Base-by-base conservation (phyloP, 768 basidiomycete genomes). In the Tulasnella sp. region DNA sequence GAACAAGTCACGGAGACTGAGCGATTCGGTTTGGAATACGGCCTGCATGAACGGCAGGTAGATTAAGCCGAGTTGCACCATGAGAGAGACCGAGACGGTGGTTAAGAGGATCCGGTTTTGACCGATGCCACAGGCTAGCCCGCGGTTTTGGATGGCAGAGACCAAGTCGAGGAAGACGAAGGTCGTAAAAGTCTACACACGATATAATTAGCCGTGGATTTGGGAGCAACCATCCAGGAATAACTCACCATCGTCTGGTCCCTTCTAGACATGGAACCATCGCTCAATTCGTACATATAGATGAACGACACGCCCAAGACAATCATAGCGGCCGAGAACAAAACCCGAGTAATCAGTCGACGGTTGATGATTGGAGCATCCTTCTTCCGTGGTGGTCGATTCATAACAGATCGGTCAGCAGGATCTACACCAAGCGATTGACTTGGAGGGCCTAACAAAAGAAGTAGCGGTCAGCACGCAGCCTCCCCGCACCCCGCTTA, bases 141-240 rank as follows among this genome's bases (percentile, higher is more conserved):
- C 94, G 69, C 96, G 92, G 80, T 92, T 96, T 79, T 98, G 95
- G 37, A 97, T 80, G 1, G 96, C 96, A 42, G 95, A 98, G 11
- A 94, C 91, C 59, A 98, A 87, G 80, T 98, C 96, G 74, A 98
- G 89, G 84, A 98, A 92, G 72, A 98, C 96, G 81, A 98, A 98
- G 78, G 89, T 90, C 19, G 95, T 91, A 80, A 98, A 98, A 32
- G 96, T 97, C 96, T 97, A n/a, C 26, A 14, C 72, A 70, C 64
- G 75, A 69, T 67, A 16, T 4, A 29, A 22, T 32, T 7, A 72
- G 65, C 44, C 47, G 42, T 26, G 59, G 22, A 40, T 59, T 14
- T 22, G 16, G 40, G 16, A 5, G 8, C 12, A 44, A 36, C n/a
- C 22, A 1, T 42, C 5, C 16, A 22, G 37, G 64, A 7, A 26